Percentiles rank a stretch among this genome's conserved stretches.
Evolutionary conservation across 140 eudicot genomes (phyloP).

Genomic region (Flaveria floridana): DNA sequence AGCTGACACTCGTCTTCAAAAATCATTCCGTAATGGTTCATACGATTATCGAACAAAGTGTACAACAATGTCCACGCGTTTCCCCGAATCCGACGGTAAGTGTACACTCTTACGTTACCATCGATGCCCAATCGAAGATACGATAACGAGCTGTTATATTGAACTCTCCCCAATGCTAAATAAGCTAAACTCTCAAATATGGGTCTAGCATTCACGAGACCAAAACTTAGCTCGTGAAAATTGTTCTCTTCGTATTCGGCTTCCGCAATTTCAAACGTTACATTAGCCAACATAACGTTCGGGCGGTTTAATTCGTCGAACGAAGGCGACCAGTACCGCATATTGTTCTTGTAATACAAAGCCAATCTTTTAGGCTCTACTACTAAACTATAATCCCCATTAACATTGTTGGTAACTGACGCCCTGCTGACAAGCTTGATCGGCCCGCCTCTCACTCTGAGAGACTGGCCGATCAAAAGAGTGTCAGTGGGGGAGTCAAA

Average conservation of each 20-base stretch:
- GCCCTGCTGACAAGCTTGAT: constrained; percentile 47
- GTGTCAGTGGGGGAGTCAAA: constrained; percentile 2
- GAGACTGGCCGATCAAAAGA: constrained; percentile 28
- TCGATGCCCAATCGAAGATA: constrained; percentile 26
- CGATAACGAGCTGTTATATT: constrained; percentile 13
- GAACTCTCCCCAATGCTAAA: too few species aligned
- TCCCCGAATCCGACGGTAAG: not conserved
- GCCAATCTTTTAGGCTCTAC: constrained; percentile 28
- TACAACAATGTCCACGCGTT: constrained; percentile 1
- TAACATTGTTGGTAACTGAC: constrained; percentile 13
- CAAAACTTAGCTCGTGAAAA: too few species aligned
- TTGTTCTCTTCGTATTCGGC: too few species aligned
- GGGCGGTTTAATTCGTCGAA: too few species aligned
- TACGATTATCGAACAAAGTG: constrained; percentile 5
- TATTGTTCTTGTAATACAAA: constrained; percentile 29
- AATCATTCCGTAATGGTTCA: not conserved
- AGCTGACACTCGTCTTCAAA: constrained; percentile 20
- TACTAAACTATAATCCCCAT: constrained; percentile 42
- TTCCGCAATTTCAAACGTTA: too few species aligned
- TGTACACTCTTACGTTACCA: constrained; percentile 17
- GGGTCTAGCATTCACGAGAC: too few species aligned
- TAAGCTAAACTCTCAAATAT: too few species aligned
- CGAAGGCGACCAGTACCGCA: not conserved
- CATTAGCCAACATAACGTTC: too few species aligned
- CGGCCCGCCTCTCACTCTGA: constrained; percentile 14